phyloP scores from a whole-genome alignment of 2,329 filamentous ascomycete genomes.

The Pseudogymnoascus sp. region DNA sequence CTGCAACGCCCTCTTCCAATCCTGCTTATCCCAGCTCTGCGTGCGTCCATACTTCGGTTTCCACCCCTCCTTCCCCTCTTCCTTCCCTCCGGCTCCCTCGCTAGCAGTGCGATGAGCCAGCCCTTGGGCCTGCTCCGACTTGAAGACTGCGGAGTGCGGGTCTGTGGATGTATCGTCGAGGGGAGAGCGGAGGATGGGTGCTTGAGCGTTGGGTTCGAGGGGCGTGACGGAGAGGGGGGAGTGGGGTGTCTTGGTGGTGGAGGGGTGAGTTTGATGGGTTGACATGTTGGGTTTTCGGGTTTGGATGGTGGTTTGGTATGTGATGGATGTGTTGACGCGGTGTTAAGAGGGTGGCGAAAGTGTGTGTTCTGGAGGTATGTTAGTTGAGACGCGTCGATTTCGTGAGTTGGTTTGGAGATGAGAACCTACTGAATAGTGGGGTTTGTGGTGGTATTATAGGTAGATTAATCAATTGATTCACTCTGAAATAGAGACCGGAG shows the following conservation, averaged over 20 bases:
- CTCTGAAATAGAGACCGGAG: not conserved
- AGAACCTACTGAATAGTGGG: not conserved
- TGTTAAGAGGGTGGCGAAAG: not conserved
- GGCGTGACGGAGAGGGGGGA: not conserved
- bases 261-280: not conserved
- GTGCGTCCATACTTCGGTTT: constrained; percentile 17
- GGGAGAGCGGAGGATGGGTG: not conserved
- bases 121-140: not conserved
- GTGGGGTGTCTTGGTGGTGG: not conserved
- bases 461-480: not conserved
- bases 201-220: not conserved
- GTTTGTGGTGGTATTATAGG: not conserved
- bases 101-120: not conserved
- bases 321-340: not conserved
- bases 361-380: not conserved
- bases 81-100: not conserved
- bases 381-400: not conserved
- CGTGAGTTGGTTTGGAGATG: not conserved
- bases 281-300: not conserved
- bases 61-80: not conserved
- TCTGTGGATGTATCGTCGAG: not conserved
- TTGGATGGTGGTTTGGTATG: not conserved
- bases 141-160: not conserved
- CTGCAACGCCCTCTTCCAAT: constrained; percentile 43
- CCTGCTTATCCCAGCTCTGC: constrained; percentile 38